Conservation (phyloP, 768 basidiomycete genomes). For the Pleurotus tuoliensis region DNA sequence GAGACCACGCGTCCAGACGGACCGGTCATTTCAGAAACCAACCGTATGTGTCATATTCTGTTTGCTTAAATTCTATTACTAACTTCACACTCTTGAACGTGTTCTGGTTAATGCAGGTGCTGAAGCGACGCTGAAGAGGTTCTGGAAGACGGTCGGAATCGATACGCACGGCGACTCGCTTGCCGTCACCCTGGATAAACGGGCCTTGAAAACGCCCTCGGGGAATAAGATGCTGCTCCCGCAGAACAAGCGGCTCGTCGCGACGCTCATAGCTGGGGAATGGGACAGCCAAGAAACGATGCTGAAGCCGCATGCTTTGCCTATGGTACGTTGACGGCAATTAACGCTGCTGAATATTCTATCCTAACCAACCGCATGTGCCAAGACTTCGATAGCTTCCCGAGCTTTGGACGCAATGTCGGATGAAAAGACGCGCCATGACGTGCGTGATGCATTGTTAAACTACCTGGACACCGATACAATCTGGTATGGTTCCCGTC, state of each 20-base stretch:
- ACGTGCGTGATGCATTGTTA: slow-evolving; percentile 67
- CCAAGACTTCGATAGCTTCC: slow-evolving; percentile 86
- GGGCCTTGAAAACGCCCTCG: slow-evolving; percentile 82
- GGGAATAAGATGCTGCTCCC: slow-evolving; percentile 79
- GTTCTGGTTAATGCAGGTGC: slow-evolving; percentile 49
- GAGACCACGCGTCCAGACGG: slow-evolving; percentile 30
- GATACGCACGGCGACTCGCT: slow-evolving; percentile 50
- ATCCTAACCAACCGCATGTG: slow-evolving; percentile 6
- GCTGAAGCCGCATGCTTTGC: slow-evolving; percentile 86
- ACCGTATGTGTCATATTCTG: slow-evolving; percentile 42
- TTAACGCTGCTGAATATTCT: slow-evolving; percentile 1
- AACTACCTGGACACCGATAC: slow-evolving; percentile 95
- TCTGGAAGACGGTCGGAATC: slow-evolving; percentile 92
- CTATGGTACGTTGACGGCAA: slow-evolving; percentile 59
- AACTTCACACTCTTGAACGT: background rate
- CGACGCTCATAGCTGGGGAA: slow-evolving; percentile 86
- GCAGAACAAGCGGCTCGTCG: slow-evolving; percentile 62
- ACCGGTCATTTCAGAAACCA: slow-evolving; percentile 54
- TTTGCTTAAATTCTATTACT: background rate
- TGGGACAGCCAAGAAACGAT: slow-evolving; percentile 92
- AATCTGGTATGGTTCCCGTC: slow-evolving; percentile 55
- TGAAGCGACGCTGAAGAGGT: slow-evolving; percentile 81
- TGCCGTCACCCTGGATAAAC: slow-evolving; percentile 73
- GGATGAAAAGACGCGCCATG: slow-evolving; percentile 48
- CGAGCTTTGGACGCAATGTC: slow-evolving; percentile 80